These are phyloP conservation scores for Senna siamea DNA, from an alignment of 306 rosid species.

Conservation along the genomic window DNA sequence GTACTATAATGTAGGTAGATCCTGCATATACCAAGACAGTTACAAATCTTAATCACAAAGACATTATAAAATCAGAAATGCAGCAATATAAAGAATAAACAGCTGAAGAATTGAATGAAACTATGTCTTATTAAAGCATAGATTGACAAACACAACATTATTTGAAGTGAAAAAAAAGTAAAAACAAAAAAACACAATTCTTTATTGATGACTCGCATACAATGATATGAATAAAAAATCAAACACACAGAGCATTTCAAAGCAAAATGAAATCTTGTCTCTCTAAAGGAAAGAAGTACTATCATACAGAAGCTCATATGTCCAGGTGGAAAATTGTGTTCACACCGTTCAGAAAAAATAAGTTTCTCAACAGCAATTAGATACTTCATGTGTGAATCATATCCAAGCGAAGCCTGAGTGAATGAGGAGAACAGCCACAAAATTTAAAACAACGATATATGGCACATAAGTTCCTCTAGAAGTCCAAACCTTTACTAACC, in stretches of 20 bases:
- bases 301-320: too few species aligned
- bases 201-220: neutral
- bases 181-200: neutral
- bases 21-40: constrained; percentile 32
- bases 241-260: neutral
- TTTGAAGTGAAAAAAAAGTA: neutral
- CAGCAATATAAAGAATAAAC: neutral
- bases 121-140: neutral
- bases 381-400: neutral
- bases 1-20: constrained; percentile 16
- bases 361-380: neutral
- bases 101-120: neutral
- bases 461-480: neutral
- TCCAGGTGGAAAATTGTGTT: too few species aligned
- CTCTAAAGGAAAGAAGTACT: neutral
- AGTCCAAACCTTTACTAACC: neutral
- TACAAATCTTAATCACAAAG: neutral
- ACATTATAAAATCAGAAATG: neutral
- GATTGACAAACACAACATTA: neutral
- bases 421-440: neutral
- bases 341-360: neutral
- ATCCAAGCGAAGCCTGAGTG: neutral
- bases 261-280: neutral
- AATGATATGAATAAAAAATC: neutral
- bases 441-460: neutral